A percentile compares a stretch with the other conserved stretches of the same genome.
These are phyloP conservation scores for Yamadazyma scolyti DNA, from an alignment of 805 yeast genomes.

Conservation along the genomic window DNA sequence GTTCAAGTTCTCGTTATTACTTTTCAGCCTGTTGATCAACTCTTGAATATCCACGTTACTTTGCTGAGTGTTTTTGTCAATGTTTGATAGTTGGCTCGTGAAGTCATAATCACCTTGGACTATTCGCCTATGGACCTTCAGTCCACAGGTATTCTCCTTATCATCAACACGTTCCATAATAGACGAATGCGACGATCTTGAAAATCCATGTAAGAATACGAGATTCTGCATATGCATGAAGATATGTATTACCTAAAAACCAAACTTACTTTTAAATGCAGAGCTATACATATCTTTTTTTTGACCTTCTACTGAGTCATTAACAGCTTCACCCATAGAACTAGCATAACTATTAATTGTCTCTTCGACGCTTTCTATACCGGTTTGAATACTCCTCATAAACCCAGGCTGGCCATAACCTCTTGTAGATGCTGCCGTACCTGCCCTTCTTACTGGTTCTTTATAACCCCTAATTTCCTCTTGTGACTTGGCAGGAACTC, in stretches of 20 bases:
- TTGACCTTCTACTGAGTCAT: constrained; percentile 46
- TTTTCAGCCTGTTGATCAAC: constrained; percentile 36
- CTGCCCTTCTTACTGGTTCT: constrained; percentile 43
- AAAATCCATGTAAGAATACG: too few species aligned
- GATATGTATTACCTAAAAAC: too few species aligned
- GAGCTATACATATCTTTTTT: constrained; percentile 49
- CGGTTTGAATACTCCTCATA: constrained; percentile 47
- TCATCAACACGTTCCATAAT: too few species aligned
- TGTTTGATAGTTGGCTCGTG: constrained; percentile 22
- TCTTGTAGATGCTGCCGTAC: constrained; percentile 27
- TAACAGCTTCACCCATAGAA: constrained; percentile 49
- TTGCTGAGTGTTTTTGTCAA: constrained; percentile 33
- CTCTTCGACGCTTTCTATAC: constrained; percentile 52
- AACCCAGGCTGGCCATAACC: constrained; percentile 41
- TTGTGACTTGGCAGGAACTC: constrained; percentile 2
- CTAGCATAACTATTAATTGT: constrained; percentile 56
- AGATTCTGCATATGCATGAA: too few species aligned
- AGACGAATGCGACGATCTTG: too few species aligned
- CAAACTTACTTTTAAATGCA: constrained; percentile 52
- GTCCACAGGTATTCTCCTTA: too few species aligned
- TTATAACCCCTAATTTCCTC: constrained; percentile 33
- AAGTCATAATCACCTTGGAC: too few species aligned
- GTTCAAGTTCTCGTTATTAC: constrained; percentile 35
- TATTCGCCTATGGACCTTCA: too few species aligned
- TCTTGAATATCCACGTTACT: constrained; percentile 33